Evolutionary conservation across 169 alveolate species (phyloP).

Genomic region (Cryptosporidium parvum): DNA sequence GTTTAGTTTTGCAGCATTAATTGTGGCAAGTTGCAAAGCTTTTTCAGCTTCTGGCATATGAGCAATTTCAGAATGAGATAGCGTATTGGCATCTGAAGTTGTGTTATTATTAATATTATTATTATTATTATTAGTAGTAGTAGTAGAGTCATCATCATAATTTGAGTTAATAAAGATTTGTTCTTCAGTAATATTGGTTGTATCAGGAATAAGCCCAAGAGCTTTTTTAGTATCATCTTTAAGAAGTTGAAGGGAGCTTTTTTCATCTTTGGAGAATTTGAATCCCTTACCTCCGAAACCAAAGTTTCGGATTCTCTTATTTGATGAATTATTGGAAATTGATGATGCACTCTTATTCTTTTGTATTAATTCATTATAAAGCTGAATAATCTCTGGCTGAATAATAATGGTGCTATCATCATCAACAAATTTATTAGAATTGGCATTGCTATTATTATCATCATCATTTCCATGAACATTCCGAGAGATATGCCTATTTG

Average conservation of each 20-base stretch:
- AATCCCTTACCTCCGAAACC: constrained; percentile 75
- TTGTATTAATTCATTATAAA: constrained; percentile 10
- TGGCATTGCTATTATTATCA: background rate
- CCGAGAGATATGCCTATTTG: background rate
- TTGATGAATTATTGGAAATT: background rate
- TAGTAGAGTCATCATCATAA: background rate
- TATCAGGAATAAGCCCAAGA: constrained; percentile 72
- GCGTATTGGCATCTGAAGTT: background rate
- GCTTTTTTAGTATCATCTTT: constrained; percentile 74
- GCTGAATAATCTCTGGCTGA: constrained; percentile 19
- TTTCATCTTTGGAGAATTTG: constrained; percentile 68
- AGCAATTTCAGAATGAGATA: background rate
- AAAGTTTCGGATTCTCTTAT: constrained; percentile 48
- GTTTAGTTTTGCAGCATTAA: constrained; percentile 32
- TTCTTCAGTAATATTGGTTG: constrained; percentile 29
- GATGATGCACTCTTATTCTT: background rate
- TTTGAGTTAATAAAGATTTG: background rate
- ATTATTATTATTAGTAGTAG: background rate
- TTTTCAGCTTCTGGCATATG: constrained; percentile 41
- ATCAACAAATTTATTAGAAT: background rate
- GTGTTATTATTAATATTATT: background rate
- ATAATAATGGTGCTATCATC: constrained; percentile 12
- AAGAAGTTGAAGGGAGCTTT: constrained; percentile 57
- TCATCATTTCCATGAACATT: background rate
- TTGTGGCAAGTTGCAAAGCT: constrained; percentile 55